Base-by-base conservation (phyloP, 2,329 filamentous ascomycete genomes). In the Coniochaeta prunicola region DNA sequence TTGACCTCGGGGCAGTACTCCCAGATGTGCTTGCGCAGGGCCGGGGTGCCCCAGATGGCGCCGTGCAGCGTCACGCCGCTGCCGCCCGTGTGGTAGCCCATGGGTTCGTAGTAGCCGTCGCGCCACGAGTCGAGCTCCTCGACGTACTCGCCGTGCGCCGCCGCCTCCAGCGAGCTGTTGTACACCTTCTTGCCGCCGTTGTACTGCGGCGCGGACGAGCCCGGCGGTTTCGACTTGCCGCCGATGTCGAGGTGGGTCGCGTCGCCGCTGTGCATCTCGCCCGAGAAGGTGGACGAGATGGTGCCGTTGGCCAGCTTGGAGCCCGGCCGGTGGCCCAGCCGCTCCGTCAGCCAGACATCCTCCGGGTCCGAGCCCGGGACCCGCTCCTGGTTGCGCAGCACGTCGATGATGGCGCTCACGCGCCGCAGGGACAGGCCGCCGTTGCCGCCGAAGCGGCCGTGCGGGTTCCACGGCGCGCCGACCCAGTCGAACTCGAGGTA, bases 1-100 rank as follows among this genome's bases (percentile, higher is more conserved):
- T 83, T 84, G 31, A 84, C 74, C 66, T 85, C 82, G 1, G 82
- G 82, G 60, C 81, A 84, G 67, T 84, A 84, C 30, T 77, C 72
- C 77, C 78, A 83, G 45, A 84, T 78, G 60, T 82, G 76, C 60
- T 74, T 73, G 28, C 82, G 71, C 66, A 73, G 64, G 61, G 74
- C 71, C 0, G 76, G 76, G 4, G 71, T 75, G 28, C 78, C 78
- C 80, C 80, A 84, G 42, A 83, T 76, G 1, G 68, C 70, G 12
- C 64, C 60, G 60, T 80, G 77, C 19, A 83, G 68, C 57, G 67
- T 74, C 13, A 65, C 66, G 54, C 81, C 81, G 58, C 76, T 76
- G 8, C 76, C 76, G 24, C 80, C 80, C 1, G 78, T 80, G 66
- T 85, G 81, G 66, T 82, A 84, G 48, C 82, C 82, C 81, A 84